These are phyloP conservation scores for Prunus mume DNA, from an alignment of 306 rosid genomes.

Conservation along the genomic window DNA sequence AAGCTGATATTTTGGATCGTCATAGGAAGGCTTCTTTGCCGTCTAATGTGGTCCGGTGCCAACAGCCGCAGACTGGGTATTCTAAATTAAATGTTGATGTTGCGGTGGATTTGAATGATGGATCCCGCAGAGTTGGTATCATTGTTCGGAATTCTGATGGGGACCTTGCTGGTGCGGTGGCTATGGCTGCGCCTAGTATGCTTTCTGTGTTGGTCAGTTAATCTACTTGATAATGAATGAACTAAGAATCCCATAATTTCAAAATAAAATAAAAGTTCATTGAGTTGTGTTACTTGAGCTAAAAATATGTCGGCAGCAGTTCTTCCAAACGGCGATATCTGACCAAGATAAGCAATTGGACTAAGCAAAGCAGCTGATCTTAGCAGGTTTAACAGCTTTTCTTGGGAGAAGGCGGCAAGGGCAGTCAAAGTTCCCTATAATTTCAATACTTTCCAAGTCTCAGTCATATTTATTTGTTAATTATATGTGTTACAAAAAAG, in stretches of 20 bases:
- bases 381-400: slow-evolving; percentile 6
- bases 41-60: no score
- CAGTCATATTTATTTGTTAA: neutral
- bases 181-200: no score
- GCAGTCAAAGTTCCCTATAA: slow-evolving; percentile 56
- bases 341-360: slow-evolving; percentile 52
- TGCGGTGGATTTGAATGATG: no score
- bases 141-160: no score
- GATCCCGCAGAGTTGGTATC: no score
- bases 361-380: slow-evolving; percentile 62
- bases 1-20: no score
- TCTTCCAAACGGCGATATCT: slow-evolving; percentile 48
- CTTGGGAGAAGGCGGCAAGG: neutral
- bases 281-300: slow-evolving; percentile 36
- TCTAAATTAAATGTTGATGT: no score
- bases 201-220: no score
- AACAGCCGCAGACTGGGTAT: no score
- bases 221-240: neutral
- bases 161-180: no score
- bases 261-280: neutral
- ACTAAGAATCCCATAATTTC: neutral
- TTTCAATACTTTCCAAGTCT: neutral
- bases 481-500: slow-evolving; percentile 19
- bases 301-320: slow-evolving; percentile 38
- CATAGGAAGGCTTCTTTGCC: no score